These are phyloP conservation scores for Aspergillus thermomutatus DNA, from an alignment of 2,329 filamentous ascomycete species.

Conservation along the genomic window DNA sequence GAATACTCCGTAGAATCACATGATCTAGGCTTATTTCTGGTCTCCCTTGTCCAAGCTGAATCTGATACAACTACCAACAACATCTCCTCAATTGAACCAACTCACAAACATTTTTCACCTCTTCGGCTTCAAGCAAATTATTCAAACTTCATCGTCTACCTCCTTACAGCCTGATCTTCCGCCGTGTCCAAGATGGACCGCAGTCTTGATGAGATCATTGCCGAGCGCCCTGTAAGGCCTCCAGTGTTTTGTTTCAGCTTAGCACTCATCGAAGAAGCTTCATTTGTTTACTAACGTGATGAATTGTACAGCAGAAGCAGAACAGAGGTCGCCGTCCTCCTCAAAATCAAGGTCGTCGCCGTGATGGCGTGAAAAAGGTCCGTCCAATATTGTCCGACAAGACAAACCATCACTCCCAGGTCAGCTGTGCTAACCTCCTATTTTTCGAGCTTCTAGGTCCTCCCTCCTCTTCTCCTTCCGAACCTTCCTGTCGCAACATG, in stretches of 20 bases:
- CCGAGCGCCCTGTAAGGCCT: constrained; percentile 54
- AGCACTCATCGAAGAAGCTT: background rate
- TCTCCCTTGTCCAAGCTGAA: constrained; percentile 1
- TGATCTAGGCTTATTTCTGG: background rate
- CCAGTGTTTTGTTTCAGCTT: constrained; percentile 1
- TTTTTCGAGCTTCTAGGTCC: constrained; percentile 31
- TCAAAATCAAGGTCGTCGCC: constrained; percentile 51
- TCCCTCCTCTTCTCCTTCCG: constrained; percentile 41
- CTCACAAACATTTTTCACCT: background rate
- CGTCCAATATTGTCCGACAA: background rate
- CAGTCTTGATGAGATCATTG: constrained; percentile 62
- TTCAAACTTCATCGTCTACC: background rate
- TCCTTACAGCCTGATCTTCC: background rate
- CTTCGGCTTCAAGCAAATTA: background rate
- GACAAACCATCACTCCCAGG: background rate
- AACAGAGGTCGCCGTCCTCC: constrained; percentile 37
- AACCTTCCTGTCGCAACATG: constrained; percentile 38
- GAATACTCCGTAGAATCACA: background rate
- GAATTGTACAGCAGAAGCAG: constrained; percentile 18
- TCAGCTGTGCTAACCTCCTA: constrained; percentile 8
- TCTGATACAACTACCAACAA: constrained; percentile 1
- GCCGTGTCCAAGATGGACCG: constrained; percentile 53
- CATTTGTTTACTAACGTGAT: constrained; percentile 13
- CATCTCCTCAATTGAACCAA: constrained; percentile 5
- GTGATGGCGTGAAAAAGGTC: constrained; percentile 91